Percentiles rank a stretch among this genome's conserved stretches.
Evolutionary conservation across 768 basidiomycete species (phyloP).

Genomic region (Lactarius hatsudake): DNA sequence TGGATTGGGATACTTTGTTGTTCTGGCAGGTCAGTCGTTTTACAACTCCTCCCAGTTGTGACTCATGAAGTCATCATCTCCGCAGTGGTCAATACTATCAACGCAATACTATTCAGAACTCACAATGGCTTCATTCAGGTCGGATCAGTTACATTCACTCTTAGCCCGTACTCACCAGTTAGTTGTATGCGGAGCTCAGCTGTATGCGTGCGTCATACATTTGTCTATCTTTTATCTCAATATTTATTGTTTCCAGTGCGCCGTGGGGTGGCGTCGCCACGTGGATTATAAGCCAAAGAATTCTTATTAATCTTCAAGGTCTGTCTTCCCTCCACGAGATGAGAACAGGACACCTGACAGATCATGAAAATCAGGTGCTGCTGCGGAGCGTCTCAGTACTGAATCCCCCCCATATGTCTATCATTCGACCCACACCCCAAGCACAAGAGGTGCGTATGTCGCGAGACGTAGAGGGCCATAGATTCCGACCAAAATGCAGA

Average conservation of each 20-base stretch:
- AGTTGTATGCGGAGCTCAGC: neutral
- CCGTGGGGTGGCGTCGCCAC: constrained; percentile 33
- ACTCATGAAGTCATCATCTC: neutral
- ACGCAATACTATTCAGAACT: constrained; percentile 30
- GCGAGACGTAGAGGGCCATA: neutral
- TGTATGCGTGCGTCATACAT: constrained; percentile 10
- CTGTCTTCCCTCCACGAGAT: constrained; percentile 5
- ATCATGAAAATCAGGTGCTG: neutral
- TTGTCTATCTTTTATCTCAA: neutral
- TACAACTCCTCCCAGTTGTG: neutral
- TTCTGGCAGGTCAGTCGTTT: constrained; percentile 41
- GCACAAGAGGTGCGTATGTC: neutral
- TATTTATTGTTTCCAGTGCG: neutral
- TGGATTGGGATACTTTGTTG: constrained; percentile 60
- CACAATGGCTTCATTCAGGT: constrained; percentile 28
- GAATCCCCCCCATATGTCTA: neutral
- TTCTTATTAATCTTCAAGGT: constrained; percentile 37
- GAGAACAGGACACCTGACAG: neutral
- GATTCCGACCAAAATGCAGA: neutral
- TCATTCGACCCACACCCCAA: neutral
- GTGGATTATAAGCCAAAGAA: constrained; percentile 38
- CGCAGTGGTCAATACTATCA: constrained; percentile 30
- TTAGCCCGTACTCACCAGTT: neutral
- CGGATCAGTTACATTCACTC: neutral
- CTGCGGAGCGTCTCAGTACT: neutral